Conservation (phyloP, 495 filamentous ascomycete genomes). For the Acidiella bohemica region DNA sequence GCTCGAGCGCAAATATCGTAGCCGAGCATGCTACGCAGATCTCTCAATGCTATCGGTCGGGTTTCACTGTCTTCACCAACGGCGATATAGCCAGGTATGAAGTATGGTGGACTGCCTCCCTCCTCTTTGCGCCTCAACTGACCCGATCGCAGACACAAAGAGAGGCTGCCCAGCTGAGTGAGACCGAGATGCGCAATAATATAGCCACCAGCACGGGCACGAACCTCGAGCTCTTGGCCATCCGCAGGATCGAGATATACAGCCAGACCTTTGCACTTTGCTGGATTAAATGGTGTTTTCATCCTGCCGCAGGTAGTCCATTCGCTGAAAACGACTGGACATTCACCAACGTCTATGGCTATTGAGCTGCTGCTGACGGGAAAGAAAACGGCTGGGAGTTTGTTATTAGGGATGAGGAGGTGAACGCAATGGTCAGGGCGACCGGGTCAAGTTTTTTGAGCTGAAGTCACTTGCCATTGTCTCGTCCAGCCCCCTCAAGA, state of each 20-base stretch:
- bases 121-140: background rate
- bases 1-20: constrained; percentile 2
- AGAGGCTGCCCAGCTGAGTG: constrained; percentile 7
- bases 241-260: constrained; percentile 7
- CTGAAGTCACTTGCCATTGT: too few species aligned
- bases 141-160: constrained; percentile 1
- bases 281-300: constrained; percentile 10
- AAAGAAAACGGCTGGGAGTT: constrained; percentile 6
- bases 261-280: constrained; percentile 5
- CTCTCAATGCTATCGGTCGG: constrained; percentile 3
- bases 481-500: too few species aligned
- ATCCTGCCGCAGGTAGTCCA: constrained; percentile 1
- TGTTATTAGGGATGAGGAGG: constrained; percentile 8
- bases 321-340: constrained; percentile 6
- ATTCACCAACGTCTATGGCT: constrained; percentile 13
- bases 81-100: constrained; percentile 5
- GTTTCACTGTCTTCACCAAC: constrained; percentile 13
- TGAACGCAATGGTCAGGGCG: constrained; percentile 1
- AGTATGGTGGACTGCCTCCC: background rate
- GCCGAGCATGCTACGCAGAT: background rate
- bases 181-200: constrained; percentile 11
- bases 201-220: constrained; percentile 4
- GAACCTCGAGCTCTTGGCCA: constrained; percentile 2
- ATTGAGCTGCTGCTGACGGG: constrained; percentile 1
- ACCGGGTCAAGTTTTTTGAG: constrained; percentile 3